phyloP scores from a whole-genome alignment of 225 moss, liverwort and hornwort genomes.

The Sphagnum contortum region DNA sequence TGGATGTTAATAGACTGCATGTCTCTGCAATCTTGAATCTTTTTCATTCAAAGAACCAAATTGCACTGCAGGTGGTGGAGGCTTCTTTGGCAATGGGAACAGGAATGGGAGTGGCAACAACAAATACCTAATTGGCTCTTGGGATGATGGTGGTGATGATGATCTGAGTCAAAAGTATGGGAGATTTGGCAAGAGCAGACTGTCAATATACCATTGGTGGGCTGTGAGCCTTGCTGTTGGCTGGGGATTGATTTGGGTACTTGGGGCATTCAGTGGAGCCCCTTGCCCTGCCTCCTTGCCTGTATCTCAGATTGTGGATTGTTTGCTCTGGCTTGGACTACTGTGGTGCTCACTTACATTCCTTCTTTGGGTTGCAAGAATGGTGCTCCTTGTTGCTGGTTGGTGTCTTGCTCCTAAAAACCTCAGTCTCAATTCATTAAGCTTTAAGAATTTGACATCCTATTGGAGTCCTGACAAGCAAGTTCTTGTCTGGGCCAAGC shows the following conservation, averaged over 20 bases:
- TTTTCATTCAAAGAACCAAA: neutral
- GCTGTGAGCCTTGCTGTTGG: conserved; percentile 5
- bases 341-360: conserved; percentile 27
- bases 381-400: conserved; percentile 22
- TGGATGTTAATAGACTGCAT: neutral
- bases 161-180: conserved; percentile 10
- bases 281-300: conserved; percentile 7
- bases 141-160: conserved; percentile 31
- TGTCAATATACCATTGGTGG: conserved; percentile 22
- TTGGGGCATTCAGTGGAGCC: conserved; percentile 18
- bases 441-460: conserved; percentile 10
- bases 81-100: conserved; percentile 16
- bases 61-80: conserved; percentile 22
- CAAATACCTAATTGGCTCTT: conserved; percentile 2
- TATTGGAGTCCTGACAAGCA: conserved; percentile 7
- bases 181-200: conserved; percentile 1
- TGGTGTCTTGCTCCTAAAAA: conserved; percentile 3
- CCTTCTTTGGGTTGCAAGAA: conserved; percentile 25
- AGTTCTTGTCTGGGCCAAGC: conserved; percentile 14
- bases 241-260: conserved; percentile 15
- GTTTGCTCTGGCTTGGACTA: conserved; percentile 30
- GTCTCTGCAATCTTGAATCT: neutral
- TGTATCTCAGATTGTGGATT: conserved; percentile 30
- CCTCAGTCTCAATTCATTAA: conserved; percentile 6
- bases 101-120: conserved; percentile 4